Evolutionary conservation across 495 filamentous ascomycete genomes (phyloP), one percentile per base, ranked within the genome.

Genomic region (Chaetomium cochliodes): DNA sequence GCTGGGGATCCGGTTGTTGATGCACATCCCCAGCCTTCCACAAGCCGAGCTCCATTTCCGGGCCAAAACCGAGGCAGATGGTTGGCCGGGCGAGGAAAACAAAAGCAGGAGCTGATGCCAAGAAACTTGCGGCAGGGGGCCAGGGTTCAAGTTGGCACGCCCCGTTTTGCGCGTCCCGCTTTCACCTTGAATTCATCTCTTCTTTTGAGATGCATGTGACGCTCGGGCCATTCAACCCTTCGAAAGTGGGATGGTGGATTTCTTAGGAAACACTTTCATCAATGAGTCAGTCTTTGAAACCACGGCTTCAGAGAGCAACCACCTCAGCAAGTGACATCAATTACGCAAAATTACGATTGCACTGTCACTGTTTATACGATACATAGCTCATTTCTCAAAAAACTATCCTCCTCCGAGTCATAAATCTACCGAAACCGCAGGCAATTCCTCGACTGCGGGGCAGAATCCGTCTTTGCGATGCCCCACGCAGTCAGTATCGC

Each of bases 401-500:
- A 8, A 13, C 2, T 11, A 16, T 23, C 30, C 26, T 41, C 9
- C 9, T n/a, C 16, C 30, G 20, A 26, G 16, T 23, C 37, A 20
- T 12, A 8, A 52, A n/a, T n/a, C 47, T 28, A 20, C 25, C 3
- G 9, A 47, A 47, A 49, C 26, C 58, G 26, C 49, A 11, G n/a
- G 3, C 18, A 46, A 42, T 37, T 55, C 33, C 6, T 52, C 33
- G 59, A 44, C 54, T 16, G 50, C 50, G 50, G 60, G 60, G 60
- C 37, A 54, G 33, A 47, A 33, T 26, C 22, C 13, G 28, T 37
- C 28, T 23, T 58, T 15, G 9, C 39, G 23, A 68, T 68, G 66
- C 66, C 66, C 58, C 66, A 68, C 62, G 66, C 66, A 44, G 63
- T 68, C 63, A 65, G 53, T 26, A 65, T 92, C 71, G 87, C 90